These are phyloP conservation scores for Penicillium tannophilum DNA, from an alignment of 495 filamentous ascomycete species.

Conservation along the genomic window DNA sequence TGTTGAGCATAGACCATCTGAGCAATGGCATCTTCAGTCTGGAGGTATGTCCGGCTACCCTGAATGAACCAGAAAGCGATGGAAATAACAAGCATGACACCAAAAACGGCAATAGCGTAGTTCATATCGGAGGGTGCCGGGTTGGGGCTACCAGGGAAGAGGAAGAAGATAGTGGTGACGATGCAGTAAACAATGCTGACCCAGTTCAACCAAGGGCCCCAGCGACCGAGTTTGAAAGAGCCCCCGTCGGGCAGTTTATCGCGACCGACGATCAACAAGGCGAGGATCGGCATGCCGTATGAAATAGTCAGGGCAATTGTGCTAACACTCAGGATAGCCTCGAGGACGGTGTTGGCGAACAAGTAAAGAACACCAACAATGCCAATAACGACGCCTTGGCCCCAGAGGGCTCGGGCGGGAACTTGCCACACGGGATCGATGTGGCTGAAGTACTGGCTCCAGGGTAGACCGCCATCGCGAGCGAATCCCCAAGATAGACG, in stretches of 20 bases:
- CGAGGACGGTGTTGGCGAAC: slow-evolving; percentile 50
- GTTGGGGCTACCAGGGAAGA: slow-evolving; percentile 45
- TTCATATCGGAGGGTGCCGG: slow-evolving; percentile 49
- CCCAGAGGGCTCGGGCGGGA: slow-evolving; percentile 48
- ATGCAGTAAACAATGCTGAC: slow-evolving; percentile 47
- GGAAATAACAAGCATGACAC: slow-evolving; percentile 50
- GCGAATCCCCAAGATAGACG: slow-evolving; percentile 57
- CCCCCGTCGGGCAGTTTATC: slow-evolving; percentile 45
- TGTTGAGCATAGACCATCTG: slow-evolving; percentile 45
- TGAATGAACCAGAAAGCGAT: slow-evolving; percentile 47
- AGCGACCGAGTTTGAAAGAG: slow-evolving; percentile 43
- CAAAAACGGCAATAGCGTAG: slow-evolving; percentile 53
- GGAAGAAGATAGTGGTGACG: slow-evolving; percentile 52
- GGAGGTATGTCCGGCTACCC: slow-evolving; percentile 40
- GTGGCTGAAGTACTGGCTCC: slow-evolving; percentile 42
- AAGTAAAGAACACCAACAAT: slow-evolving; percentile 49
- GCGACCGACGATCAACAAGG: slow-evolving; percentile 43
- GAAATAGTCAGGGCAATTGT: slow-evolving; percentile 52
- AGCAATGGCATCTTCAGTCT: slow-evolving; percentile 44
- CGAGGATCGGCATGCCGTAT: slow-evolving; percentile 49
- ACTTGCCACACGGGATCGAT: slow-evolving; percentile 47
- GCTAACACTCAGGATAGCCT: slow-evolving; percentile 53
- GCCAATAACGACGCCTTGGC: slow-evolving; percentile 43
- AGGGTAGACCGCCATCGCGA: slow-evolving; percentile 59
- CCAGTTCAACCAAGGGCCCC: slow-evolving; percentile 42